Evolutionary conservation across 768 basidiomycete species (phyloP).

Genomic region (Hypholoma fasciculare): DNA sequence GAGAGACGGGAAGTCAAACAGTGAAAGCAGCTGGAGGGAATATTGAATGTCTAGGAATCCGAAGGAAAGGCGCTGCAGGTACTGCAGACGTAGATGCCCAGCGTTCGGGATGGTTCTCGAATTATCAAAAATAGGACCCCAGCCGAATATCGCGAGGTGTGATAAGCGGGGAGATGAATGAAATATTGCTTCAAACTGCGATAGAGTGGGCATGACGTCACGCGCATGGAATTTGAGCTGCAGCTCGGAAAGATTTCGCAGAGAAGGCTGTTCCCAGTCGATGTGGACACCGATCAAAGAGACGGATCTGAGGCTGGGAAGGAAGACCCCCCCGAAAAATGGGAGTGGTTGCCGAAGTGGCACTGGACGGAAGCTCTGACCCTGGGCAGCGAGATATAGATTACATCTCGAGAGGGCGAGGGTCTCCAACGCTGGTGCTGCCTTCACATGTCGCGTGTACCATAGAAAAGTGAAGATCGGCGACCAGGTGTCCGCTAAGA

Average conservation of each 20-base stretch:
- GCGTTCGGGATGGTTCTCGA: background rate
- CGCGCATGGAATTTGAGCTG: slow-evolving; percentile 57
- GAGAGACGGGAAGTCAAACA: slow-evolving; percentile 35
- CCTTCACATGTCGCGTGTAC: slow-evolving; percentile 30
- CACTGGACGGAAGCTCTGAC: slow-evolving; percentile 44
- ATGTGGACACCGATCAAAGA: slow-evolving; percentile 58
- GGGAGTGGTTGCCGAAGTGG: slow-evolving; percentile 37
- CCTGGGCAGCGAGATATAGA: slow-evolving; percentile 49
- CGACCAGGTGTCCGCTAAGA: slow-evolving; percentile 62
- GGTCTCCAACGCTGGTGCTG: slow-evolving; percentile 36
- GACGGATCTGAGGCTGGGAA: slow-evolving; percentile 37
- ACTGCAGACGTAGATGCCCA: slow-evolving; percentile 31
- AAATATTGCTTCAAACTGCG: slow-evolving; percentile 45
- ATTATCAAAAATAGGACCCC: slow-evolving; percentile 42
- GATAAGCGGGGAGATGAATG: slow-evolving; percentile 39
- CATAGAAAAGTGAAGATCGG: slow-evolving; percentile 55
- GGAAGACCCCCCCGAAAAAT: slow-evolving; percentile 42
- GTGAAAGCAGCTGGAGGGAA: slow-evolving; percentile 22
- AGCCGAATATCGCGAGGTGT: slow-evolving; percentile 49
- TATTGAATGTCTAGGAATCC: slow-evolving; percentile 29
- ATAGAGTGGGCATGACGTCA: slow-evolving; percentile 54
- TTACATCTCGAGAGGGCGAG: slow-evolving; percentile 57
- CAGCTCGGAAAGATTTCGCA: slow-evolving; percentile 44
- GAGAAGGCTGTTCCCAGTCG: slow-evolving; percentile 44
- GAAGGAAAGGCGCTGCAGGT: slow-evolving; percentile 36